A percentile compares a stretch with the other conserved stretches of the same genome.
These are phyloP conservation scores for Syzygium aqueum DNA, from an alignment of 345 rosid species.

Conservation along the genomic window DNA sequence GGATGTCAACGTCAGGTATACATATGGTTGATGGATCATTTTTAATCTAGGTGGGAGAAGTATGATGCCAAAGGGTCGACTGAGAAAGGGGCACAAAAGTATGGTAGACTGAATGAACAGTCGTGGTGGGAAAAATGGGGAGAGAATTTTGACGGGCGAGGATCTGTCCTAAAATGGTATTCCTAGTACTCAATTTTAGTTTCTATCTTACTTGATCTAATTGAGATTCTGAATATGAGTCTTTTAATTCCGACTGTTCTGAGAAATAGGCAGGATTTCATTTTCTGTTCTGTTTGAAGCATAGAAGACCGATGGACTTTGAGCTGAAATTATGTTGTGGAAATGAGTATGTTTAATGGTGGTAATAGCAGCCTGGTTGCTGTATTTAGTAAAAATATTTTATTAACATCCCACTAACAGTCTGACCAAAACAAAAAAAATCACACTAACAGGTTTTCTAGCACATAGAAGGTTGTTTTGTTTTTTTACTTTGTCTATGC, in stretches of 20 bases:
- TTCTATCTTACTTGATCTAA: not conserved
- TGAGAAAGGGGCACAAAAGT: constrained; percentile 97
- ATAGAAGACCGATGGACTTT: not conserved
- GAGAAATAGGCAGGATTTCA: not conserved
- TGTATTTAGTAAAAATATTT: not conserved
- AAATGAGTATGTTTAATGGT: not conserved
- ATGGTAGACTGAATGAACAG: constrained; percentile 91
- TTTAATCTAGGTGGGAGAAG: constrained; percentile 88
- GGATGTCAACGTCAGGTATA: not conserved
- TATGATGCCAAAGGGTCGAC: constrained; percentile 99
- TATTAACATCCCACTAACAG: not conserved
- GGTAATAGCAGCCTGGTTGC: not conserved
- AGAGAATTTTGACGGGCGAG: constrained; percentile 96
- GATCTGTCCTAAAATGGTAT: constrained; percentile 97
- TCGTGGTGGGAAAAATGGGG: constrained; percentile 99
- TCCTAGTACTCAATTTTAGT: not conserved
- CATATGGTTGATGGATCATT: not conserved
- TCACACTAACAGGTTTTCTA: not conserved
- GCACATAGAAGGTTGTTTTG: not conserved
- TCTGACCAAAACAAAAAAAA: no score
- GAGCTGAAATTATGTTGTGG: not conserved
- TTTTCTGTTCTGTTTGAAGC: not conserved
- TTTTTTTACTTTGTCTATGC: not conserved
- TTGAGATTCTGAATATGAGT: not conserved
- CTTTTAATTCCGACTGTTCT: not conserved